Conservation (phyloP, 345 rosid genomes). For the Moringa oleifera region DNA sequence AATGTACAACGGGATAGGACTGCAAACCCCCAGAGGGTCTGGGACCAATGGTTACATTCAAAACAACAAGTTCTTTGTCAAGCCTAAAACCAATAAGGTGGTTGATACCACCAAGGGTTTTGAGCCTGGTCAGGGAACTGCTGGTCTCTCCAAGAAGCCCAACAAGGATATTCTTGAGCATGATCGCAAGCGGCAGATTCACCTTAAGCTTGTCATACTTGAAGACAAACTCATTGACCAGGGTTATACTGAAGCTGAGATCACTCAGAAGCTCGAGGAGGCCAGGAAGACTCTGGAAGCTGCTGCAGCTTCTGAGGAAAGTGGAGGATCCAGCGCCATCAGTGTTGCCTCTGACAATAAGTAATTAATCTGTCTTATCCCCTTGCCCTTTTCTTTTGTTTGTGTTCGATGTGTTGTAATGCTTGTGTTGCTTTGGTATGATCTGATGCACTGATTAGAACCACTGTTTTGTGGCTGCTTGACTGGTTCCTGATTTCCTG, state of each 20-base stretch:
- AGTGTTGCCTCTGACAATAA: conserved; percentile 19
- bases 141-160: conserved; percentile 75
- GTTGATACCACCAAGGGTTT: conserved; percentile 52
- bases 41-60: conserved; percentile 95
- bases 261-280: conserved; percentile 72
- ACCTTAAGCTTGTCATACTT: conserved; percentile 73
- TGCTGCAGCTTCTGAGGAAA: conserved; percentile 38
- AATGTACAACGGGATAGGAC: conserved; percentile 94
- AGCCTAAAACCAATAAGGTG: conserved; percentile 61
- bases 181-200: conserved; percentile 89
- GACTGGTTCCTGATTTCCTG: too few species aligned
- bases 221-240: conserved; percentile 77
- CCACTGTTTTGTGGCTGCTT: not conserved
- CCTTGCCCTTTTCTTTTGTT: not conserved
- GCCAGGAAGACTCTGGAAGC: conserved; percentile 66
- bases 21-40: conserved; percentile 94
- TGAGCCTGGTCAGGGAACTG: conserved; percentile 78
- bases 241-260: conserved; percentile 79
- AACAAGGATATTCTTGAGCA: conserved; percentile 86
- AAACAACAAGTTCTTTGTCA: conserved; percentile 80
- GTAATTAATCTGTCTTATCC: conserved; percentile 16
- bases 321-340: conserved; percentile 26
- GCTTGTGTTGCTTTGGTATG: not conserved
- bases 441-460: too few species aligned
- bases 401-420: not conserved